Conservation (phyloP, 148 eudicot species). For the Persicaria tinctoria region DNA sequence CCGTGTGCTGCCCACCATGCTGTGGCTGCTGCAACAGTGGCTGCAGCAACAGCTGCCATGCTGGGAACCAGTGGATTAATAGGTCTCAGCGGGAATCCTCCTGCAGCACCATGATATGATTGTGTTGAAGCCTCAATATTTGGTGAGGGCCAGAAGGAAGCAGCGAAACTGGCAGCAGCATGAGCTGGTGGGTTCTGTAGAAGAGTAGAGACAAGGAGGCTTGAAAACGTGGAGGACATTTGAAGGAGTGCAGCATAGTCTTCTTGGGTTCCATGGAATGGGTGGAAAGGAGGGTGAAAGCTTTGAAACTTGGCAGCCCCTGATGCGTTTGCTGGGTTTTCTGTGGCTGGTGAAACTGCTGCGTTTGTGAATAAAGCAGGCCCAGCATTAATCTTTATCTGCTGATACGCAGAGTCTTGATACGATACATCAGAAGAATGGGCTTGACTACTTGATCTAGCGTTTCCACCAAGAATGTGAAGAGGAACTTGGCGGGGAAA, state of each 20-base stretch:
- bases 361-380: constrained; percentile 36
- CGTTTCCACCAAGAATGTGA: constrained; percentile 74
- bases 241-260: constrained; percentile 51
- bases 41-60: constrained; percentile 77
- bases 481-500: constrained; percentile 77
- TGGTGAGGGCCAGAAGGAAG: constrained; percentile 63
- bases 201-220: constrained; percentile 65
- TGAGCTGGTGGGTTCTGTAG: constrained; percentile 87
- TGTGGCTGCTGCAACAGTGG: constrained; percentile 94
- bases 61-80: constrained; percentile 45
- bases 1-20: constrained; percentile 99
- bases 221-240: constrained; percentile 63
- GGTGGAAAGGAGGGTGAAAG: constrained; percentile 50
- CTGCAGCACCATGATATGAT: constrained; percentile 25
- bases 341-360: constrained; percentile 36
- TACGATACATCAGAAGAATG: constrained; percentile 38
- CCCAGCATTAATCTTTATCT: constrained; percentile 28
- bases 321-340: constrained; percentile 37
- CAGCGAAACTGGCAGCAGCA: constrained; percentile 88
- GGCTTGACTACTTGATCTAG: constrained; percentile 32
- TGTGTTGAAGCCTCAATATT: constrained; percentile 39
- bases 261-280: constrained; percentile 40
- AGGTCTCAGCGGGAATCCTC: constrained; percentile 34
- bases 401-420: constrained; percentile 44
- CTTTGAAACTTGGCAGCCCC: constrained; percentile 30